Base-by-base conservation (phyloP, 805 yeast genomes). In the Saccharomycopsis schoenii region DNA sequence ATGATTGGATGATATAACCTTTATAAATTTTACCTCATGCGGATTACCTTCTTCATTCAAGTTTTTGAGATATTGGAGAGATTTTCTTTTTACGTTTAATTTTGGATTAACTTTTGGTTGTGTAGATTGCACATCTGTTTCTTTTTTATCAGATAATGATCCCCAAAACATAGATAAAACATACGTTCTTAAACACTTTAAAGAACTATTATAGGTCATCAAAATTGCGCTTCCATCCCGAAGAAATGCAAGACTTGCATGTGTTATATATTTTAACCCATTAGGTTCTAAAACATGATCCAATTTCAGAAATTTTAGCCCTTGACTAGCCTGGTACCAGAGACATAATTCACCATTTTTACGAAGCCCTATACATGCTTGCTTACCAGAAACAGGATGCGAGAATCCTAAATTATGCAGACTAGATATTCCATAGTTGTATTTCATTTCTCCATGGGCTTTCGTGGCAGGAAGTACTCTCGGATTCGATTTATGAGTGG, bases 281-380 rank as follows among this genome's bases (percentile, higher is more conserved):
- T 47, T 47, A 47, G 52, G 52, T 24, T 47, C 52, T 12, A 47
- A 24, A 5, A 47, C n/a, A 47, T 47, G 25, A 24, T 47, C 52
- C 1, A 73, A 64, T 63, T 77, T 78, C 62, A 75, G 75, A 67
- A 83, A 85, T 62, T 84, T 88, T 21, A 83, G 77, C 56, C 82
- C 80, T 66, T 80, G 84, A 62, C 80, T 84, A 19, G 84, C 83
- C 68, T 85, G 93, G 68, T 80, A 85, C 75, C 84, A 83, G 36
- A 86, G 70, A 25, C 78, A 74, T 50, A 85, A 71, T 60, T 77
- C 75, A 1, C 94, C 96, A 65, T 83, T 81, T 60, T 79, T 76
- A 54, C 93, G 76, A 47, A 88, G 73, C 0, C 83, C 83, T 25
- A 88, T 72, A 66, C 90, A 83, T 1, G 92, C 94, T 61, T 86